Conservation (phyloP, 164 flowering plant genomes). For the Cinnamomum micranthum region DNA sequence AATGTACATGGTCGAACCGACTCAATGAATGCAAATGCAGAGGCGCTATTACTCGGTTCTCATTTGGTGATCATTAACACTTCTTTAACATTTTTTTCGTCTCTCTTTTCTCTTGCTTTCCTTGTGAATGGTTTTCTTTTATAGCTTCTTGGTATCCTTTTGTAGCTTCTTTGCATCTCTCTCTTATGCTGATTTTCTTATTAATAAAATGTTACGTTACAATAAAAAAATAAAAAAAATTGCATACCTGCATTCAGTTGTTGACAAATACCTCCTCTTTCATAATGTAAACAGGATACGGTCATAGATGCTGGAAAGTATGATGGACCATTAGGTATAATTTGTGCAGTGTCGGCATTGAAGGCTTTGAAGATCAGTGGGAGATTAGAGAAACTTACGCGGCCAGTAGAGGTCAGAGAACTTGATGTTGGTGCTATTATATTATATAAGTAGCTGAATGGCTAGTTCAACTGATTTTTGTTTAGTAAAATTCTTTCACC, state of each 20-base stretch:
- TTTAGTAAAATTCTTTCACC: background rate
- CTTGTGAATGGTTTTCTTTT: background rate
- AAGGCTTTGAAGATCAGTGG: slow-evolving; percentile 66
- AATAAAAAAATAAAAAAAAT: too few relatives aligned
- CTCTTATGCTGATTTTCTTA: too few relatives aligned
- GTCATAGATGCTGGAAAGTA: slow-evolving; percentile 96
- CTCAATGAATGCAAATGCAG: slow-evolving; percentile 60
- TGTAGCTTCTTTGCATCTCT: background rate
- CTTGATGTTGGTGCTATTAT: slow-evolving; percentile 4
- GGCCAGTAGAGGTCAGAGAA: slow-evolving; percentile 83
- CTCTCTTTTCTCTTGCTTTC: background rate
- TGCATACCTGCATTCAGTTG: background rate
- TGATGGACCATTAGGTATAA: slow-evolving; percentile 90
- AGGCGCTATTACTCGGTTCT: slow-evolving; percentile 84
- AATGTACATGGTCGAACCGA: slow-evolving; percentile 92
- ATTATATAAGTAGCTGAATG: background rate
- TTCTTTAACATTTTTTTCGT: background rate
- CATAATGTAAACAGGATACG: slow-evolving; percentile 60
- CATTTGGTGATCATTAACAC: slow-evolving; percentile 57
- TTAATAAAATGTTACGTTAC: too few relatives aligned
- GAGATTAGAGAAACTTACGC: slow-evolving; percentile 41
- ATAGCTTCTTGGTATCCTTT: background rate
- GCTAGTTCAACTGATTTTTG: background rate
- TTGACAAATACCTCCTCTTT: slow-evolving; percentile 7
- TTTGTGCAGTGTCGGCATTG: slow-evolving; percentile 79